Evolutionary conservation across 345 rosid species (phyloP).

Genomic region (Cardamine resedifolia): DNA sequence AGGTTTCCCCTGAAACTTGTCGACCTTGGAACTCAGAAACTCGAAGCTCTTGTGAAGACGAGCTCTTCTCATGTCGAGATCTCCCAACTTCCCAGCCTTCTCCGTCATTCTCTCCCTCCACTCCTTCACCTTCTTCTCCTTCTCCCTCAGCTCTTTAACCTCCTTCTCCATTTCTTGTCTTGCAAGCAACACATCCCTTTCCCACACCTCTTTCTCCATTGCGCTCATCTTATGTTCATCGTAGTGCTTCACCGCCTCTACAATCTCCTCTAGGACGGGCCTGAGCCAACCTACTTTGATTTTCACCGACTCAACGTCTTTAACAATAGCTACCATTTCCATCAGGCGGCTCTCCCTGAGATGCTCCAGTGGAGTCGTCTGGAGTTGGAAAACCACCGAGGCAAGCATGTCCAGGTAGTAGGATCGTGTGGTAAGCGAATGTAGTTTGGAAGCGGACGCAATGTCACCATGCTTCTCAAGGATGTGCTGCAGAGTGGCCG

Average conservation of each 20-base stretch:
- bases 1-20: constrained; percentile 29
- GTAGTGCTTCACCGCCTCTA: constrained; percentile 43
- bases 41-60: constrained; percentile 30
- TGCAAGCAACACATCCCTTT: constrained; percentile 19
- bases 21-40: constrained; percentile 36
- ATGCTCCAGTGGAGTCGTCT: constrained; percentile 21
- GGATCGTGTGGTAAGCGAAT: constrained; percentile 33
- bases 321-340: constrained; percentile 38
- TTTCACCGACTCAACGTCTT: constrained; percentile 37
- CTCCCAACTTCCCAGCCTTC: constrained; percentile 29
- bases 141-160: constrained; percentile 23
- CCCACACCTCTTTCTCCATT: constrained; percentile 16
- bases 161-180: constrained; percentile 29
- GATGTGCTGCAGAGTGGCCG: constrained; percentile 23
- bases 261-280: constrained; percentile 39
- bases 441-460: constrained; percentile 34
- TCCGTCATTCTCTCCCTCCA: constrained; percentile 22
- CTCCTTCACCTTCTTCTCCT: constrained; percentile 29
- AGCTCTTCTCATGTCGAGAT: constrained; percentile 19
- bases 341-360: constrained; percentile 26
- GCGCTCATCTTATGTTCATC: constrained; percentile 20
- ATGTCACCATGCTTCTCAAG: constrained; percentile 35
- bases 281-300: constrained; percentile 35
- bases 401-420: constrained; percentile 36
- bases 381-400: constrained; percentile 35